Base-by-base conservation (phyloP, 2,329 filamentous ascomycete genomes). In the Fusarium domesticum region DNA sequence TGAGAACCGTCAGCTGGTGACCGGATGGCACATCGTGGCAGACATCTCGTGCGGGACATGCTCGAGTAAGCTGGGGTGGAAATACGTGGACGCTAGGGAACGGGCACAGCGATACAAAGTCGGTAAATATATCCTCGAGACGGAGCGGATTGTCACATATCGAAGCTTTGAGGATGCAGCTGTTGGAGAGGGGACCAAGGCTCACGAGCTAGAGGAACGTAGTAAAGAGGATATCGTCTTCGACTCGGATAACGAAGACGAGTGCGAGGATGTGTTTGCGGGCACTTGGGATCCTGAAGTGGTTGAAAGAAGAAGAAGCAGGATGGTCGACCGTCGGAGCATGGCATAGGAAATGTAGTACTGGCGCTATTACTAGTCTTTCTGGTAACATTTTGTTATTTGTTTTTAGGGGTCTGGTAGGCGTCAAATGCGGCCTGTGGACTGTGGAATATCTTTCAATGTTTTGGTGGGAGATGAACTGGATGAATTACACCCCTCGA, bases 81-180 rank as follows among this genome's bases (percentile, higher is more conserved):
- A 85, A 63, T 86, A 86, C 57, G 72, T 85, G 34, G 78, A 83
- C 60, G 81, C 82, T 2, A 74, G 73, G 47, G 78, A 84, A 54
- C 58, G 68, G 43, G 65, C 70, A 36, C 83, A 85, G 62, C 75
- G 73, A 59, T 86, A 86, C 70, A 86, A 86, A 64, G 72, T 85
- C 38, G 81, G 81, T 53, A 85, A 85, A 63, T 85, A 79, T 60
- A 85, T 85, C 20, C 63, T 86, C 31, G 83, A 86, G 67, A 79
- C 76, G 31, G 74, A 77, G 60, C 69, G 78, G 41, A 76, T 83
- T 14, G 70, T 77, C 18, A 68, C 72, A 11, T 69, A 71, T 35
- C 70, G 72, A 25, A 68, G 64, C 42, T 85, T 80, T 81, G 80
- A 66, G 42, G 63, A 68, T 37, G 39, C 61, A 7, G 43, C 51